Conservation (phyloP, 345 rosid species). For the Pelargonium nanum region DNA sequence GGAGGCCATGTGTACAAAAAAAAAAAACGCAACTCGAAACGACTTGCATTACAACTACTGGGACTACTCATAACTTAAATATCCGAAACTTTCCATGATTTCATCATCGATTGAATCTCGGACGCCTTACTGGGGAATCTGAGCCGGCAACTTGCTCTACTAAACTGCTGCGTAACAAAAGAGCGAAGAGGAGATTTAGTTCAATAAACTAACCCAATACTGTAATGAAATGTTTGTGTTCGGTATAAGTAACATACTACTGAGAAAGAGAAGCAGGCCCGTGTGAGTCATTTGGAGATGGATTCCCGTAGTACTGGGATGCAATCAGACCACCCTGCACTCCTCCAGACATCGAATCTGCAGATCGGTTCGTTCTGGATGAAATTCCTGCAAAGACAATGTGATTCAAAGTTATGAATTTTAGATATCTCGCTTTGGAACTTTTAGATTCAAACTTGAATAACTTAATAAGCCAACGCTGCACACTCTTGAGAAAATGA, state of each 20-base stretch:
- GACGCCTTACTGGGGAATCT: neutral
- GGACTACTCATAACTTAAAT: no score
- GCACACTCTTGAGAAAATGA: no score
- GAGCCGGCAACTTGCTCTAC: neutral
- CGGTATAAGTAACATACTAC: conserved; percentile 22
- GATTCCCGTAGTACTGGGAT: conserved; percentile 38
- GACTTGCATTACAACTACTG: no score
- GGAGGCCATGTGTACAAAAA: no score
- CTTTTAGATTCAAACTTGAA: no score
- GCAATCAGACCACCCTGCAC: conserved; percentile 36
- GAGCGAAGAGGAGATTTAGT: neutral
- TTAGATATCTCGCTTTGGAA: no score
- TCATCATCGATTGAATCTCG: no score
- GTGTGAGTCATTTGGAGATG: conserved; percentile 28
- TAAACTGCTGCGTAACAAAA: neutral
- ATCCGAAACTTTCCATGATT: no score
- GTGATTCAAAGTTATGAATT: no score
- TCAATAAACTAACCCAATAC: neutral
- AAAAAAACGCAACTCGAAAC: no score
- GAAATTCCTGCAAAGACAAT: conserved; percentile 47
- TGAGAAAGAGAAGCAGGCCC: conserved; percentile 28
- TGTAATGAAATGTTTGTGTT: neutral
- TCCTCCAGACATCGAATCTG: conserved; percentile 23
- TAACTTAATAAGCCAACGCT: no score
- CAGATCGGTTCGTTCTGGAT: conserved; percentile 17